phyloP scores from a whole-genome alignment of 805 yeast genomes.

The Candida adriatica region DNA sequence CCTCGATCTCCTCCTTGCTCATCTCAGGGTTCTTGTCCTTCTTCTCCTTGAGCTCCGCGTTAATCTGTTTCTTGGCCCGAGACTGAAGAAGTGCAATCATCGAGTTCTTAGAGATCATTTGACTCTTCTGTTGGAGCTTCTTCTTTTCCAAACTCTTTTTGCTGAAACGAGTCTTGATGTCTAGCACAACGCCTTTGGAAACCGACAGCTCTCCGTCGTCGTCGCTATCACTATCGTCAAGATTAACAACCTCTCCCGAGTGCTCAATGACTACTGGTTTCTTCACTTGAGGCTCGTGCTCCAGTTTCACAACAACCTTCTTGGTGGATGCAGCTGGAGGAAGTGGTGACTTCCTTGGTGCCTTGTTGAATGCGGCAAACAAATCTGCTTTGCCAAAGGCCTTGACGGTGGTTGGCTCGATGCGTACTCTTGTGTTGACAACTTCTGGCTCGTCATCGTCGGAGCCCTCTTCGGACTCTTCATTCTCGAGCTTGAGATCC shows the following conservation, averaged over 20 bases:
- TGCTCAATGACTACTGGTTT: conserved; percentile 4
- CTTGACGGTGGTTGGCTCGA: conserved; percentile 12
- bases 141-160: conserved; percentile 16
- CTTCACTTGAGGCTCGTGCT: background rate
- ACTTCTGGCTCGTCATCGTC: conserved; percentile 5
- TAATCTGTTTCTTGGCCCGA: conserved; percentile 41
- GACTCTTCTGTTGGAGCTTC: conserved; percentile 9
- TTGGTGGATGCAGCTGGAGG: background rate
- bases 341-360: background rate
- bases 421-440: conserved; percentile 5
- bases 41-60: conserved; percentile 42
- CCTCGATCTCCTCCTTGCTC: conserved; percentile 6
- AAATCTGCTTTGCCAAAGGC: conserved; percentile 15
- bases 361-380: conserved; percentile 16
- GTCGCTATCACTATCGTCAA: conserved; percentile 20
- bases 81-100: conserved; percentile 32
- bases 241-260: conserved; percentile 8
- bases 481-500: conserved; percentile 2
- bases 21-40: conserved; percentile 8
- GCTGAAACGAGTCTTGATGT: conserved; percentile 29
- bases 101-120: conserved; percentile 19
- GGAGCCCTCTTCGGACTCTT: conserved; percentile 3
- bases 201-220: conserved; percentile 8
- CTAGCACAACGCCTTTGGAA: conserved; percentile 30
- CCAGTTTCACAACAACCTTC: background rate